phyloP scores from a whole-genome alignment of 306 rosid species.

The Quillaja saponaria region DNA sequence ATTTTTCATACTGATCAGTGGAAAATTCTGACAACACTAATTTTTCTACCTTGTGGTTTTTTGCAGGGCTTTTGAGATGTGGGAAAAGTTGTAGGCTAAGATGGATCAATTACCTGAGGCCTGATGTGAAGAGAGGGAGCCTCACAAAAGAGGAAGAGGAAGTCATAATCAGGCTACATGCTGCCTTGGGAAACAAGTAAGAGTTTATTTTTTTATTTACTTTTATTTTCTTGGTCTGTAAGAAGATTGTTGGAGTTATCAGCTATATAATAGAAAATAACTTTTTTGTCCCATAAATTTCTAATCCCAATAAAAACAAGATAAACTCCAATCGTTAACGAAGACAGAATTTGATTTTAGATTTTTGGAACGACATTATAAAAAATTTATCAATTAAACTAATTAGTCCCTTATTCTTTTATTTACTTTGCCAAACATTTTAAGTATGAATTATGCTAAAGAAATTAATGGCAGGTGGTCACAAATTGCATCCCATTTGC shows the following conservation, averaged over 20 bases:
- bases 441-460: conserved; percentile 2
- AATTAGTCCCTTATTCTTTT: no score
- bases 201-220: background rate
- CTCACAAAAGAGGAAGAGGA: conserved; percentile 75
- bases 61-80: conserved; percentile 69
- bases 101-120: conserved; percentile 96
- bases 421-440: background rate
- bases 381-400: no score
- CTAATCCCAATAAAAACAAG: no score
- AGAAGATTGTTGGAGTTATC: no score
- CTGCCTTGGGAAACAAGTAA: conserved; percentile 77
- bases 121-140: conserved; percentile 87
- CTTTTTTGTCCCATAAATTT: no score
- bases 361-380: no score
- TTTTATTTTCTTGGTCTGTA: background rate
- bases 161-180: conserved; percentile 58
- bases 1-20: no score
- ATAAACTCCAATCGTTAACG: no score
- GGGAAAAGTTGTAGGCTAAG: conserved; percentile 97
- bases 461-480: conserved; percentile 67
- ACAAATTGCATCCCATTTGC: conserved; percentile 73
- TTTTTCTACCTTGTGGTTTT: background rate
- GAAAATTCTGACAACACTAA: no score
- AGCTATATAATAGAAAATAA: no score
- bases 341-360: no score